Evolutionary conservation across 306 rosid species (phyloP).

Genomic region (Acacia melanoxylon): DNA sequence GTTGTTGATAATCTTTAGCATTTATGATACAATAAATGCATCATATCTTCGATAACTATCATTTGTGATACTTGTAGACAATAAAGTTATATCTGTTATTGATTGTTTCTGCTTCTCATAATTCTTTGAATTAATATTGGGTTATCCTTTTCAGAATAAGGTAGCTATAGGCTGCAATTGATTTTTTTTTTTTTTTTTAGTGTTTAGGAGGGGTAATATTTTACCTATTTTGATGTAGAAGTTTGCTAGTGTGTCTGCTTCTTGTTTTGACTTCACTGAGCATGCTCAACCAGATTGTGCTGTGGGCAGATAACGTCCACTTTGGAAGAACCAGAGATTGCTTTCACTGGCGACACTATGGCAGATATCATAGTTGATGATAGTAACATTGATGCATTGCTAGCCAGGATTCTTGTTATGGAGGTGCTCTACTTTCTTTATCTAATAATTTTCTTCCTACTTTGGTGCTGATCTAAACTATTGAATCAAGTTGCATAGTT

Average conservation of each 20-base stretch:
- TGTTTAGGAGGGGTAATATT: background rate
- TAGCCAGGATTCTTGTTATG: conserved; percentile 79
- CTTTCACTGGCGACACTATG: conserved; percentile 93
- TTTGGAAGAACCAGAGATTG: conserved; percentile 72
- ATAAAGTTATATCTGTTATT: background rate
- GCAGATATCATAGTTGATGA: conserved; percentile 70
- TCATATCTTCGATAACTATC: background rate
- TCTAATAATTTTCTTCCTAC: background rate
- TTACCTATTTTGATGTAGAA: background rate
- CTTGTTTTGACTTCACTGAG: conserved; percentile 9
- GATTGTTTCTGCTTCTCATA: background rate
- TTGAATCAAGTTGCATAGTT: background rate
- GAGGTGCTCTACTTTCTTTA: conserved; percentile 61
- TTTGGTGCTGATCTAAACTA: background rate
- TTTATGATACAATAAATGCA: background rate
- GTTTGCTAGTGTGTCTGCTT: background rate
- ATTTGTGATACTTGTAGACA: background rate
- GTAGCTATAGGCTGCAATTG: background rate
- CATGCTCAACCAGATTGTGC: conserved; percentile 23
- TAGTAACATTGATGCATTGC: conserved; percentile 66
- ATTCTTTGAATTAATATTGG: background rate
- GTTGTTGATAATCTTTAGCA: background rate
- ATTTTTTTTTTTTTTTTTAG: background rate
- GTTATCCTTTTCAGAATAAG: conserved; percentile 8
- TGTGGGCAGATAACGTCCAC: conserved; percentile 77